Base-by-base conservation (phyloP, 208 protist genomes). In the Phytomonas francai region DNA sequence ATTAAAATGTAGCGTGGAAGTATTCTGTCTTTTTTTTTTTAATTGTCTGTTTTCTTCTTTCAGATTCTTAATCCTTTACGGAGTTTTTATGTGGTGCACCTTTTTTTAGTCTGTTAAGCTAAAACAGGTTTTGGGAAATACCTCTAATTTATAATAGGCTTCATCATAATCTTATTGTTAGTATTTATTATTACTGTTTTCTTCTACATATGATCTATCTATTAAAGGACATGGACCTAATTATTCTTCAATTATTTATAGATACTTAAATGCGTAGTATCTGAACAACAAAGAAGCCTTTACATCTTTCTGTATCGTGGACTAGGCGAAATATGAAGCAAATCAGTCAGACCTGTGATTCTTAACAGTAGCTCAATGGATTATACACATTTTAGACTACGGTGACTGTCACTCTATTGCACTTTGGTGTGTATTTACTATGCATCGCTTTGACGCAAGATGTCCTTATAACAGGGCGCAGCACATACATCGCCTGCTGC, bases 1-100 rank as follows among this genome's bases (percentile, higher is more conserved):
- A 54, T 28, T 27, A 71, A 71, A 34, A 63, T 33, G 61, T 32
- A 33, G 33, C 32, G 49, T 59, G 57, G 16, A 16, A 36, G 34
- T 28, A 58, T 22, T 27, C 54, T 30, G 59, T 67, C 33, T 19
- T 27, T 61, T 57, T 67, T 31, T 19, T 27, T 61, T 57, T 66
- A 19, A n/a, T 49, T 49, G 34, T 7, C 54, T 63, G 22, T 63
- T 63, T 63, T 54, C 45, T 25, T 54, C 45, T 54, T 54, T 0
- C 1, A 58, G 19, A 1, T 36, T 45, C 59, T 56, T 57, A 36
- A 51, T 63, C 19, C 32, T 25, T 49, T 19, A 58, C 32, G 8
- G 59, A 58, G 22, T 25, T 63, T 45, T 14, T 39, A 12, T 63
- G 6, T 63, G 32, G n/a, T 63, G 34, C 12, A 63, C 22, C 8